These are phyloP conservation scores for Tillandsia leiboldiana DNA, from an alignment of 176 grass and related monocot genomes.

Conservation along the genomic window DNA sequence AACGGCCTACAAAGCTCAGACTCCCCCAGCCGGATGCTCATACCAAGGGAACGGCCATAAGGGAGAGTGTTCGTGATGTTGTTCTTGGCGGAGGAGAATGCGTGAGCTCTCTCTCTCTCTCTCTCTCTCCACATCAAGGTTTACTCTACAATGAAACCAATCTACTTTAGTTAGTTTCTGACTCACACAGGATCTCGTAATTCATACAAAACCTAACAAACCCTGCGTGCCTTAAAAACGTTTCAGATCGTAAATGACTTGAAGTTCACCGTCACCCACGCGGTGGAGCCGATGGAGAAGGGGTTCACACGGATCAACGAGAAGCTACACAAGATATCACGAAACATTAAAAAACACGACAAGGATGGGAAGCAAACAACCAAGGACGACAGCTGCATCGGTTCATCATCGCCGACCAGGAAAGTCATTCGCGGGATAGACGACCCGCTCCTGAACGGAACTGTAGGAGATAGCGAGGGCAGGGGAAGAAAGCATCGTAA, in stretches of 20 bases:
- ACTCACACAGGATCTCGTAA: neutral
- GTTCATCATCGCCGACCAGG: constrained; percentile 33
- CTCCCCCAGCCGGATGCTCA: constrained; percentile 42
- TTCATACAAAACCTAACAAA: neutral
- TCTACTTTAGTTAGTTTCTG: neutral
- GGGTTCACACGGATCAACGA: constrained; percentile 46
- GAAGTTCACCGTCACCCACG: constrained; percentile 89
- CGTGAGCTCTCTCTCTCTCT: constrained; percentile 36
- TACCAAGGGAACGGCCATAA: constrained; percentile 49
- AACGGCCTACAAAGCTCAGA: constrained; percentile 52
- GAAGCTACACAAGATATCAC: constrained; percentile 72
- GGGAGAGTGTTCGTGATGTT: constrained; percentile 81
- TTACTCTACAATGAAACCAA: neutral
- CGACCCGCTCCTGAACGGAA: constrained; percentile 71
- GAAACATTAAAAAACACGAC: constrained; percentile 77
- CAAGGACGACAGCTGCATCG: constrained; percentile 69
- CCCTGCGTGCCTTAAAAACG: neutral
- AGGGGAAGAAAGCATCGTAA: constrained; percentile 39
- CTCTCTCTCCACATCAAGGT: neutral
- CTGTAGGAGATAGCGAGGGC: constrained; percentile 47
- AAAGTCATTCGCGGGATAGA: constrained; percentile 71
- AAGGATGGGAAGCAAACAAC: constrained; percentile 37
- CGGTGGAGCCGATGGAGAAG: constrained; percentile 63
- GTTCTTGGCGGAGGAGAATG: constrained; percentile 85
- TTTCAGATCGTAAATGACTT: constrained; percentile 84